Base-by-base conservation (phyloP, 1,284 basidiomycete species). In the Pisolithus thermaeus region DNA sequence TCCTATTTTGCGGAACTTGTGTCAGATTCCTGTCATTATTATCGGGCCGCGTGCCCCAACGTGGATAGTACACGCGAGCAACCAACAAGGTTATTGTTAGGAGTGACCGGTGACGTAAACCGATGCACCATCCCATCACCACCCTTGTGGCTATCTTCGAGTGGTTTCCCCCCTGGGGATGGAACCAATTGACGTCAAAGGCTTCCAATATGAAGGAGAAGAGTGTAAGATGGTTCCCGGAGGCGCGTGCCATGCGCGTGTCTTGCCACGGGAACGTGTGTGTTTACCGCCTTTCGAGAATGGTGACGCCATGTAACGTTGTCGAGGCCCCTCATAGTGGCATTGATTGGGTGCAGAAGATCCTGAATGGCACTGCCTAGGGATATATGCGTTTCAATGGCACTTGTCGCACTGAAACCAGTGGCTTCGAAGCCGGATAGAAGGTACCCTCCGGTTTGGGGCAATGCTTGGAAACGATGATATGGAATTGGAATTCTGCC, bases 191-290 rank as follows among this genome's bases (percentile, higher is more conserved):
- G 22, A n/a, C 58, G 46, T 56, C 52, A 38, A 36, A 44, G 14
- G 22, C 20, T 41, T 18, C 46, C 27, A 20, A 7, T 23, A 43
- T 47, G n/a, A 35, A 52, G 36, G 16, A 50, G 8, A 37, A 51
- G 48, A 46, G 40, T 22, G 36, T 36, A 38, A 7, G 52, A 56
- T 47, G 53, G 60, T 54, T 52, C 22, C 20, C 12, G 37, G 51
- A 43, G 38, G 44, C 49, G 58, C 56, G 54, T 64, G 62, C 56
- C 45, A 23, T 54, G 59, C 60, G 53, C 63, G 64, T 67, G 65
- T 49, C 46, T 54, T 64, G 56, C 62, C 61, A 59, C 64, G 59
- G 61, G 59, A 40, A 56, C 58, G 51, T 58, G 54, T 62, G 58
- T 58, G 47, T 52, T 55, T 50, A 51, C 53, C 37, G 51, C 45